phyloP scores from a whole-genome alignment of 1,139 yeast species.

The Citeromyces hawaiiensis region DNA sequence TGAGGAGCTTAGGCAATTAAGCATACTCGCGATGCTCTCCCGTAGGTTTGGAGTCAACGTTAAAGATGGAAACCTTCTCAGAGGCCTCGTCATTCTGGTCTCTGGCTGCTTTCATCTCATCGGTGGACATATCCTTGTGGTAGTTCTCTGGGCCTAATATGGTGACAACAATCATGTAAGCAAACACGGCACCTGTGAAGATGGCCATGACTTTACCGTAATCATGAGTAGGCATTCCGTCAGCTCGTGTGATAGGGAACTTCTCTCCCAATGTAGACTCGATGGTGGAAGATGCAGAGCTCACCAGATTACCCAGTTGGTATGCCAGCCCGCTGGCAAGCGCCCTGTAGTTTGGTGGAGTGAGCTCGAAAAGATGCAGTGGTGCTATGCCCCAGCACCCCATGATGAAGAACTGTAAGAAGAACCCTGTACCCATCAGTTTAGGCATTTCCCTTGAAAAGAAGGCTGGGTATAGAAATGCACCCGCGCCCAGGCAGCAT shows the following conservation, averaged over 20 bases:
- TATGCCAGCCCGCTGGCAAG: slow-evolving; percentile 66
- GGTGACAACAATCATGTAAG: slow-evolving; percentile 39
- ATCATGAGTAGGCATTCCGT: slow-evolving; percentile 24
- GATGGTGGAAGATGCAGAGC: slow-evolving; percentile 76
- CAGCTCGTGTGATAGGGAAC: slow-evolving; percentile 34
- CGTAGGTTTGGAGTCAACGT: background rate
- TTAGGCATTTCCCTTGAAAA: slow-evolving; percentile 25
- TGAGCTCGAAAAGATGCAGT: slow-evolving; percentile 59
- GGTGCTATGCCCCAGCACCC: slow-evolving; percentile 89
- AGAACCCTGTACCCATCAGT: slow-evolving; percentile 67
- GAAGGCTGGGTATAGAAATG: slow-evolving; percentile 49
- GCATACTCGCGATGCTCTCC: background rate
- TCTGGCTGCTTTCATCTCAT: background rate
- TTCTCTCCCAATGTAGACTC: slow-evolving; percentile 62
- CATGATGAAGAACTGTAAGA: slow-evolving; percentile 70
- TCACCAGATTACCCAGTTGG: slow-evolving; percentile 75
- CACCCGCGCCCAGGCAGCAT: slow-evolving; percentile 59
- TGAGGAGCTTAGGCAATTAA: too few species aligned
- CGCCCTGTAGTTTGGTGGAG: slow-evolving; percentile 68
- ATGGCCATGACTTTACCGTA: slow-evolving; percentile 70
- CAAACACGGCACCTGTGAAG: slow-evolving; percentile 70
- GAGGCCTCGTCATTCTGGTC: background rate
- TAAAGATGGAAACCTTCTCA: background rate
- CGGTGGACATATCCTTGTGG: background rate
- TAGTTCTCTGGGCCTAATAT: slow-evolving; percentile 59